Evolutionary conservation across 352 stramenopile genomes (phyloP), one percentile per base, ranked within the genome.

Genomic region (Phytophthora idaei): DNA sequence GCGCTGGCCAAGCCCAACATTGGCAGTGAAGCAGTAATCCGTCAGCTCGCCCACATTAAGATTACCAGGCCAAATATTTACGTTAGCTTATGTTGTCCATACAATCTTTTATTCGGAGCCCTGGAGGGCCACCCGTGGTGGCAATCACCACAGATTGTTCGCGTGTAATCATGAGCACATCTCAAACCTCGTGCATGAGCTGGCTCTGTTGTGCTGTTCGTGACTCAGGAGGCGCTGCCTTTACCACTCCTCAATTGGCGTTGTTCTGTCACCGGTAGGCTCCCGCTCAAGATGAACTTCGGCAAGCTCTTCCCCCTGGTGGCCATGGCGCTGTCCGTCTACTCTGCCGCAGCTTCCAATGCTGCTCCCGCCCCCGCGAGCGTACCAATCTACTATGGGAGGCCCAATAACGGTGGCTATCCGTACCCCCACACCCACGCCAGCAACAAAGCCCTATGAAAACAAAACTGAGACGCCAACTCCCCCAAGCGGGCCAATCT

Each of bases 381-480:
- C n/a, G 46, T 15, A 0, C 53, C 37, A n/a, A 50, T 56, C 27
- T 67, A 67, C 51, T 50, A 67, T 6, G 60, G 60, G 34, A 53
- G 59, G 9, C 58, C 58, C 12, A 66, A 66, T 32, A 66, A 66
- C 42, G 58, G 59, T 45, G 59, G 59, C 0, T 67, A 67, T 57
- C 59, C 60, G 3, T 67, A 67, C 42, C 27, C 27, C 60, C 11
- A 56, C 60, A n/a, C 14, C 51, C 9, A 46, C 48, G 1, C 52
- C 52, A 21, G 39, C 52, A 21, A 44, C 27, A 29, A 42, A 50
- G 9, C 56, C 47, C n/a, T 8, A 11, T 21, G 14, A 54, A 48
- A 63, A 63, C 41, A 28, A 45, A 27, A 61, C 53, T n/a, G 57
- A 42, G 32, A 28, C 56, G 5, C 56, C 56, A 27, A n/a, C 36